A percentile compares a stretch with the other conserved stretches of the same genome.
Evolutionary conservation across 192 early-diverging fungal species (phyloP).

Genomic region (Podila epicladia): DNA sequence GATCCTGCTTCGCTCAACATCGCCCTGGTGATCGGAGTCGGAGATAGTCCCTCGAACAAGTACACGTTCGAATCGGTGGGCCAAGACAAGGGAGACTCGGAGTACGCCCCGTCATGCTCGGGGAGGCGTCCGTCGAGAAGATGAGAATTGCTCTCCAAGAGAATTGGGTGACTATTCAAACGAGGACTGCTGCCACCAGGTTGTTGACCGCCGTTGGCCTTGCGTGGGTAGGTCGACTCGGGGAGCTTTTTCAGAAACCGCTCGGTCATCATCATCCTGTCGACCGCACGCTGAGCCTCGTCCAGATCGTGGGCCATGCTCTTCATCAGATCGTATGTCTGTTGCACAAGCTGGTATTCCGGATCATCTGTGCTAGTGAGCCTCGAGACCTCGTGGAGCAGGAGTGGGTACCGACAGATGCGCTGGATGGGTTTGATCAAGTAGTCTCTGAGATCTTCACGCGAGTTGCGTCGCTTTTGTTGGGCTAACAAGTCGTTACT

Average conservation of each 20-base stretch:
- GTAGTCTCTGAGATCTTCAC: conserved; percentile 32
- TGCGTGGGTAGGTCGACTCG: conserved; percentile 19
- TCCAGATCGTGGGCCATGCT: conserved; percentile 54
- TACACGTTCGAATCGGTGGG: too few species aligned
- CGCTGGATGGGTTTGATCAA: conserved; percentile 87
- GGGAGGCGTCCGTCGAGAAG: too few species aligned
- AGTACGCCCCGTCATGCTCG: too few species aligned
- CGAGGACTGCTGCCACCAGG: not conserved
- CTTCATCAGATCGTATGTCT: conserved; percentile 46
- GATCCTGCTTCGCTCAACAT: conserved; percentile 47
- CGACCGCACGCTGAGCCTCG: conserved; percentile 36
- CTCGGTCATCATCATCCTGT: conserved; percentile 46
- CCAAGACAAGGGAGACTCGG: too few species aligned
- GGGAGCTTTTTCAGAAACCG: conserved; percentile 31
- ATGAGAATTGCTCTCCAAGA: too few species aligned
- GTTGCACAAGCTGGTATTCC: conserved; percentile 44
- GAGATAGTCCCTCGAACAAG: conserved; percentile 6
- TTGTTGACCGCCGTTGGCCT: not conserved
- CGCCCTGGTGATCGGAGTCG: conserved; percentile 36
- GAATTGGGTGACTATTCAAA: too few species aligned
- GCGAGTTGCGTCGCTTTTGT: conserved; percentile 19
- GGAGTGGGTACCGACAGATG: conserved; percentile 90
- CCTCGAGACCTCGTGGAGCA: conserved; percentile 70
- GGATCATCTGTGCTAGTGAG: conserved; percentile 52
- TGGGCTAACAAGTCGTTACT: conserved; percentile 29